phyloP scores from a whole-genome alignment of 164 flowering plant genomes.

The Berberis vulgaris region DNA sequence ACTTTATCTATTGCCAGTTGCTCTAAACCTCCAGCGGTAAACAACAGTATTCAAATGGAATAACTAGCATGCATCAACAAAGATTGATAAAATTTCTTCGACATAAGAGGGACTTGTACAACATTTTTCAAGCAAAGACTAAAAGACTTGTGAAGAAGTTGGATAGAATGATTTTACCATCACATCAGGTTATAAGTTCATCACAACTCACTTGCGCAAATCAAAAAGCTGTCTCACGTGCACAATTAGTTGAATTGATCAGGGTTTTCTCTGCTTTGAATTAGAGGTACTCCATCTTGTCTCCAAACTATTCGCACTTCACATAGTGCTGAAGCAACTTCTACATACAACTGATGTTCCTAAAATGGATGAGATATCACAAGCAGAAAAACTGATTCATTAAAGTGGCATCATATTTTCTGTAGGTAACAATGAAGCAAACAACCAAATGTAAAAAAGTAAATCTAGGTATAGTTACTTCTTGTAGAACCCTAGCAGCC shows the following conservation, averaged over 20 bases:
- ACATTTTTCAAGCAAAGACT: too few species aligned
- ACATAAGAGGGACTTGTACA: too few species aligned
- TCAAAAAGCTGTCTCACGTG: too few species aligned
- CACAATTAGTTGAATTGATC: neutral
- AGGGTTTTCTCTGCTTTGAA: conserved; percentile 54
- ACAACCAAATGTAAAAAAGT: neutral
- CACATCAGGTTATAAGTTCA: too few species aligned
- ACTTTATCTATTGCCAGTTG: too few species aligned
- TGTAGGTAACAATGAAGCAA: neutral
- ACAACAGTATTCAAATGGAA: too few species aligned
- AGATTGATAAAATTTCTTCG: too few species aligned
- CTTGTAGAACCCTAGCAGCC: conserved; percentile 74
- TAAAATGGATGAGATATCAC: conserved; percentile 15
- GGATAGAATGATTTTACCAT: too few species aligned
- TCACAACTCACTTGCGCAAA: too few species aligned
- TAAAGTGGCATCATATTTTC: neutral
- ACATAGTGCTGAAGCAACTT: conserved; percentile 60
- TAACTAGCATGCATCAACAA: too few species aligned
- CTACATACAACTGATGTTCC: conserved; percentile 73
- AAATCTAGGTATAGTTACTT: conserved; percentile 31
- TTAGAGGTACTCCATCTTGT: conserved; percentile 80
- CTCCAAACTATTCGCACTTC: conserved; percentile 79
- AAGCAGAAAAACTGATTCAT: neutral
- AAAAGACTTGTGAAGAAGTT: too few species aligned
- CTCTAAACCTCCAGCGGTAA: too few species aligned